phyloP scores from a whole-genome alignment of 768 basidiomycete species.

The Boletus pseudo-olivaceus region DNA sequence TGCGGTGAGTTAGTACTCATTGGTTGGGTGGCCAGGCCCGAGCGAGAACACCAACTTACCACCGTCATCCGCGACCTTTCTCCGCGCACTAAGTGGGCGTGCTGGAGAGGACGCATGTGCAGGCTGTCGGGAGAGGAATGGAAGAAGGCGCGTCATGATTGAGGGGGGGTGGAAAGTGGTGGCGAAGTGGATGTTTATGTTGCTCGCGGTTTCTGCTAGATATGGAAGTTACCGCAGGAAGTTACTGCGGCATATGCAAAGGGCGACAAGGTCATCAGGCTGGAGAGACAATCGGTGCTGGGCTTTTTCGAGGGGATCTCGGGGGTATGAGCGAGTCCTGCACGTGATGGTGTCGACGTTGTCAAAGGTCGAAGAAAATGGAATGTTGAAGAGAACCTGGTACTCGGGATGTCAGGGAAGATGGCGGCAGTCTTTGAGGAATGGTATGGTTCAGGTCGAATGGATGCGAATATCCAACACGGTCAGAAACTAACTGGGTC shows the following conservation, averaged over 20 bases:
- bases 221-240: neutral
- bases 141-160: neutral
- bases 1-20: neutral
- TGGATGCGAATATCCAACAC: neutral
- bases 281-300: neutral
- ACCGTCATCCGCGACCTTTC: conserved; percentile 4
- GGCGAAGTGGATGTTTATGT: neutral
- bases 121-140: neutral
- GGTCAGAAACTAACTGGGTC: neutral
- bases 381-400: neutral
- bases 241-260: neutral
- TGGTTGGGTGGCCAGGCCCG: neutral
- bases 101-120: conserved; percentile 11
- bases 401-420: neutral
- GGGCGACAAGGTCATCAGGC: neutral
- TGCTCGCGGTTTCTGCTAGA: neutral
- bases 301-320: neutral
- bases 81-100: conserved; percentile 17
- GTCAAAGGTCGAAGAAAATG: neutral
- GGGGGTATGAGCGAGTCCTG: conserved; percentile 1
- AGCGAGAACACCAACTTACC: neutral
- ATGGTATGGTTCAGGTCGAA: neutral
- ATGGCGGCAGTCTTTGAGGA: neutral
- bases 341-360: neutral
- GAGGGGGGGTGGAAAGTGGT: neutral